Evolutionary conservation across 106 monocot genomes (phyloP).

Genomic region (Xerophyta viscosa): DNA sequence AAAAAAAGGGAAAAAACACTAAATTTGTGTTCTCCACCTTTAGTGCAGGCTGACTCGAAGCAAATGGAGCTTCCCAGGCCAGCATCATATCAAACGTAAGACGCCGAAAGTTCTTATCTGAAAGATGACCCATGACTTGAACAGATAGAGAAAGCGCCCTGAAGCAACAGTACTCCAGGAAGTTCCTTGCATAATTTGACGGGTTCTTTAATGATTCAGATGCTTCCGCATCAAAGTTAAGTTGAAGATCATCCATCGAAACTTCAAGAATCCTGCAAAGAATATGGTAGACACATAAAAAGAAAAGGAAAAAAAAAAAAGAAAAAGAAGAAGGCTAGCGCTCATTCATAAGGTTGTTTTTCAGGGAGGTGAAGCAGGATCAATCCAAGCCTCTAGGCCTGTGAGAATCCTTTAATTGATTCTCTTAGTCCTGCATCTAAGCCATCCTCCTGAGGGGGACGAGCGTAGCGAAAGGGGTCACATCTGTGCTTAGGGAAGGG

Average conservation of each 20-base stretch:
- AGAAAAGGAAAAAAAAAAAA: no score
- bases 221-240: conserved; percentile 62
- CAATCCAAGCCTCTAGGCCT: no score
- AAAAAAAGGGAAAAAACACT: no score
- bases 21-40: no score
- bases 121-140: conserved; percentile 50
- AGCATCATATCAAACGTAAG: conserved; percentile 97
- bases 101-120: conserved; percentile 63
- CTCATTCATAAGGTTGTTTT: no score
- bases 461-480: no score
- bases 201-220: conserved; percentile 63
- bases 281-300: background rate
- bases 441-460: no score
- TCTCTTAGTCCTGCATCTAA: no score
- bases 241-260: conserved; percentile 78
- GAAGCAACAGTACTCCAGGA: conserved; percentile 92
- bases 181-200: conserved; percentile 83
- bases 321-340: no score
- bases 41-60: conserved; percentile 31
- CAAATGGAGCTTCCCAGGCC: conserved; percentile 83
- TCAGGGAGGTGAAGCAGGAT: no score
- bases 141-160: conserved; percentile 63
- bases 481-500: no score
- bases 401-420: no score
- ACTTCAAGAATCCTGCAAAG: conserved; percentile 65